Base-by-base conservation (phyloP, 306 rosid genomes). In the Vigna radiata region DNA sequence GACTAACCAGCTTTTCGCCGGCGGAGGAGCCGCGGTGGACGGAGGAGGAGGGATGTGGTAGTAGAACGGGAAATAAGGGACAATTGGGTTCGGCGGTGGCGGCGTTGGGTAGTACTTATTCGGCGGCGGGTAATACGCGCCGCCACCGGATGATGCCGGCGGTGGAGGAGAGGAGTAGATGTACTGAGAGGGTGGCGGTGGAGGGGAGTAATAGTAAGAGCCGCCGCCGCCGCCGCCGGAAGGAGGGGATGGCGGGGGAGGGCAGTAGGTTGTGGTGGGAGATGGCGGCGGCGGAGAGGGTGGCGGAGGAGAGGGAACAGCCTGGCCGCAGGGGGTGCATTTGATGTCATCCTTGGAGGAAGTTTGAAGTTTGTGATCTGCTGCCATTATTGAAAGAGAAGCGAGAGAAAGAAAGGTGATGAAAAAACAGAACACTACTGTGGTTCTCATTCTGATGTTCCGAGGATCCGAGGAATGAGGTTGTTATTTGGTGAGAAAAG, bases 11-110 rank as follows among this genome's bases (percentile, higher is more conserved):
- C 78, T 17, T 12, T 33, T 74, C 61, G 63, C 11, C 58, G 64
- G 52, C 19, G 78, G 55, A 15, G 85, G 81, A 70, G 76, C 71
- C 69, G 89, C 83, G 52, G 18, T 15, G 8, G 97, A 83, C 7
- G 89, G 84, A 0, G 90, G 91, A 5, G 99, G 97, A 5, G 96
- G 98, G 59, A 43, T 87, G 11, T 96, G 59, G 60, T 67, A 96
- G 84, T 89, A 96, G 58, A 87, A 96, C 1, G 99, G 99, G 27
- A 92, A 96, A 53, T 96, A 96, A 0, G 98, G 97, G 7, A 96
- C 96, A 73, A 96, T 92, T 25, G 99, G 99, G 76, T 96, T 96
- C 13, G 99, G 98, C 2, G 99, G 97, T 12, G 99, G 98, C 11
- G 98, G 98, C 2, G 83, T 60, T 0, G 89, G 94, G 59, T 90